Conservation (phyloP, 169 alveolate genomes). For the Miamiensis avidus region DNA sequence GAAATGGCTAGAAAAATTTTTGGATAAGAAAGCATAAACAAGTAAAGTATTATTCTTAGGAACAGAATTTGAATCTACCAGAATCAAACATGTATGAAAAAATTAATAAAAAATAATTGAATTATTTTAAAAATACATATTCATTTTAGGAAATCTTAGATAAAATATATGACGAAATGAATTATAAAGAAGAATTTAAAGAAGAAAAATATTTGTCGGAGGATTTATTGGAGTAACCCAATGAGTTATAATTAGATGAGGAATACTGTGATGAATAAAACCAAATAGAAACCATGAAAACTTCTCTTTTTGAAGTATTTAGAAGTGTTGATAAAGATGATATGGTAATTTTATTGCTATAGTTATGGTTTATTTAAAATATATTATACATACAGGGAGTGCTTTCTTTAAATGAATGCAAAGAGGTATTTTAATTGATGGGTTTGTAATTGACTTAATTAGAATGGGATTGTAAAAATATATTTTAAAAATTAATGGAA, state of each 20-base stretch:
- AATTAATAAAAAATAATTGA: not conserved
- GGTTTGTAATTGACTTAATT: slow-evolving; percentile 12
- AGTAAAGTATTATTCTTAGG: slow-evolving; percentile 61
- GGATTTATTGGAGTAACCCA: slow-evolving; percentile 19
- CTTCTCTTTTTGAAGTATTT: slow-evolving; percentile 30
- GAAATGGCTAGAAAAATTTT: slow-evolving; percentile 65
- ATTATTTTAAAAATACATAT: too few relatives aligned
- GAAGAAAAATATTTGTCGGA: slow-evolving; percentile 31
- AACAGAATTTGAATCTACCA: slow-evolving; percentile 64
- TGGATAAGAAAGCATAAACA: slow-evolving; percentile 57
- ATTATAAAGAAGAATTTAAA: slow-evolving; percentile 34
- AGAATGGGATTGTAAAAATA: not conserved
- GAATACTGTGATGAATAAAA: slow-evolving; percentile 20
- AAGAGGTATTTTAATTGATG: slow-evolving; percentile 34
- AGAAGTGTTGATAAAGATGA: slow-evolving; percentile 48
- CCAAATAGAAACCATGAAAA: slow-evolving; percentile 39
- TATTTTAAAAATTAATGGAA: not conserved
- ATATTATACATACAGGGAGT: slow-evolving; percentile 6
- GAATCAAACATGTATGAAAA: slow-evolving; percentile 63
- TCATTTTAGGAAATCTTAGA: slow-evolving; percentile 12
- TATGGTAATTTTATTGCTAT: not conserved
- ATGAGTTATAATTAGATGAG: slow-evolving; percentile 21
- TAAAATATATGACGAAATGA: slow-evolving; percentile 41
- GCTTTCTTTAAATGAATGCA: slow-evolving; percentile 32
- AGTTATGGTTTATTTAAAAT: too few relatives aligned